These are phyloP conservation scores for Parietaria judaica DNA, from an alignment of 306 rosid species.

Conservation along the genomic window DNA sequence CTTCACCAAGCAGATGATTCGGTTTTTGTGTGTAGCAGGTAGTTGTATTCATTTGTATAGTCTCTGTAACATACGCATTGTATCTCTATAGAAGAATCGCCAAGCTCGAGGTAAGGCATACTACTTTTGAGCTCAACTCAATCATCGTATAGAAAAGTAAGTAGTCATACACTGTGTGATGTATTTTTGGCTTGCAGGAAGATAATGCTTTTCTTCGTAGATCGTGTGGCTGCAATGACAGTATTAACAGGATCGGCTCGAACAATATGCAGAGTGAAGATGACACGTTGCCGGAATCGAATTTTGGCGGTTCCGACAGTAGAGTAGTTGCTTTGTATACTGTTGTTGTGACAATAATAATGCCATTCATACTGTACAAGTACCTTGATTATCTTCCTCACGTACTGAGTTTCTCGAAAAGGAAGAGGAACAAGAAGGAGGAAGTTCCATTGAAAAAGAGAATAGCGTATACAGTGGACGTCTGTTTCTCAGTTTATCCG, in stretches of 20 bases:
- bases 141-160: too few species aligned
- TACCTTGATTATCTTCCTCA: slow-evolving; percentile 69
- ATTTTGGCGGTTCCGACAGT: slow-evolving; percentile 32
- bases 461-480: slow-evolving; percentile 84
- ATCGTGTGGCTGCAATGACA: slow-evolving; percentile 24
- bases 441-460: slow-evolving; percentile 86
- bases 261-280: slow-evolving; percentile 18
- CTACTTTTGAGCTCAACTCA: neutral
- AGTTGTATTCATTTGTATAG: slow-evolving; percentile 39
- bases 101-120: slow-evolving; percentile 45
- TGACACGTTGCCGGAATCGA: slow-evolving; percentile 14
- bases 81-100: slow-evolving; percentile 45
- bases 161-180: too few species aligned
- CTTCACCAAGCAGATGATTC: neutral
- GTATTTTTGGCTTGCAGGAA: slow-evolving; percentile 37
- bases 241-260: slow-evolving; percentile 14
- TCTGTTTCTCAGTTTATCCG: slow-evolving; percentile 87
- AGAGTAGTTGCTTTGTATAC: slow-evolving; percentile 64
- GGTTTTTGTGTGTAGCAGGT: slow-evolving; percentile 36
- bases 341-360: slow-evolving; percentile 45
- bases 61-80: slow-evolving; percentile 42
- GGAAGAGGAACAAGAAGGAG: slow-evolving; percentile 57
- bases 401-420: slow-evolving; percentile 38
- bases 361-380: slow-evolving; percentile 69
- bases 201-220: slow-evolving; percentile 28